Conservation (phyloP, 23 red algal genomes). For the Cyanidium caldarium region DNA sequence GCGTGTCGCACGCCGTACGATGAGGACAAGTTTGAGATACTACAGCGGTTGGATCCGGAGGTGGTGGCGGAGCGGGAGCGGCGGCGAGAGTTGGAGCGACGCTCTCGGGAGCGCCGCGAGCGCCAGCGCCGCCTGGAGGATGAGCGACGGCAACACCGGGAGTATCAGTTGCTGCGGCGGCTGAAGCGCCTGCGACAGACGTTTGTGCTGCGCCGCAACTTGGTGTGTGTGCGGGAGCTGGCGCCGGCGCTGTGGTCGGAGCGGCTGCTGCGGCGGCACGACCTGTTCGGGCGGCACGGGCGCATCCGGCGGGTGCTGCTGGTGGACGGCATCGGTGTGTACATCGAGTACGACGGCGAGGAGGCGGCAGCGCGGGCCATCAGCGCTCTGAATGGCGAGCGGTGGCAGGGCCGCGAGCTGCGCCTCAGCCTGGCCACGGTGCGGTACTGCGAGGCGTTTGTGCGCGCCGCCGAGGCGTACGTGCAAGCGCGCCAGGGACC, state of each 20-base stretch:
- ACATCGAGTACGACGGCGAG: slow-evolving; percentile 61
- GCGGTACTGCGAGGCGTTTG: slow-evolving; percentile 91
- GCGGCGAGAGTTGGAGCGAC: slow-evolving; percentile 52
- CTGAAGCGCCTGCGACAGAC: slow-evolving; percentile 58
- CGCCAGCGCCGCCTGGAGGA: slow-evolving; percentile 39
- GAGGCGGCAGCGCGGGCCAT: slow-evolving; percentile 53
- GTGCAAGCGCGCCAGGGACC: background rate
- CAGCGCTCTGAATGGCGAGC: slow-evolving; percentile 41
- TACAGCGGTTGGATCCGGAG: slow-evolving; percentile 40
- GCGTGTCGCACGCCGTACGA: slow-evolving; percentile 94
- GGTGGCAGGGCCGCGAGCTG: slow-evolving; percentile 68
- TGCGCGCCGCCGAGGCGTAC: slow-evolving; percentile 5
- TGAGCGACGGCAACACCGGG: slow-evolving; percentile 33
- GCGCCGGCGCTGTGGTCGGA: slow-evolving; percentile 40
- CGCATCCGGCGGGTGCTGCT: slow-evolving; percentile 58
- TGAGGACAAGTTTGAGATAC: slow-evolving; percentile 74
- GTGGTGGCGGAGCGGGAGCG: slow-evolving; percentile 32
- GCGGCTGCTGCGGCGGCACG: slow-evolving; percentile 37
- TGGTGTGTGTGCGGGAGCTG: slow-evolving; percentile 74
- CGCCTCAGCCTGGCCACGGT: slow-evolving; percentile 54
- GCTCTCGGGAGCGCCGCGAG: slow-evolving; percentile 41
- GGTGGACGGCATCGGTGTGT: slow-evolving; percentile 60
- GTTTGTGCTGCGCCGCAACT: slow-evolving; percentile 50
- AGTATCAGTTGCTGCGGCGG: slow-evolving; percentile 25
- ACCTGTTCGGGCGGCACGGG: slow-evolving; percentile 88